Conservation (phyloP, 306 rosid species). For the Sindora glabra region DNA sequence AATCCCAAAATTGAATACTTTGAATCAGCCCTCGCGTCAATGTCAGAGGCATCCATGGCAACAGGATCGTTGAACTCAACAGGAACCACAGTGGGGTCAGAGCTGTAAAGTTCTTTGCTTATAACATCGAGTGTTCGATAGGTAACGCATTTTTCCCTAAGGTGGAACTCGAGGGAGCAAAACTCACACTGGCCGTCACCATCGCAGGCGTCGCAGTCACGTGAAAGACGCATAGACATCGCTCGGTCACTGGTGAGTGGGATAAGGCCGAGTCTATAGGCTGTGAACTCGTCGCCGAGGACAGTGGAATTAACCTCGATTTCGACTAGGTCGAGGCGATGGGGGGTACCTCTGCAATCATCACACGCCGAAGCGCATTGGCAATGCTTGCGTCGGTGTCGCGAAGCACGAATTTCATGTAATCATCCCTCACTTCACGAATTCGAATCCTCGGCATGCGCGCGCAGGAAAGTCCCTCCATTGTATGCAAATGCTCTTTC, state of each 20-base stretch:
- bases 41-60: no score
- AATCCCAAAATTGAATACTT: no score
- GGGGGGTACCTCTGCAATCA: constrained; percentile 62
- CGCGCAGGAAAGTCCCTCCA: constrained; percentile 47
- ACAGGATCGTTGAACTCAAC: background rate
- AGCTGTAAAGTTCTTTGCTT: constrained; percentile 44
- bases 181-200: constrained; percentile 60
- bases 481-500: no score
- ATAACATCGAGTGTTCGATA: constrained; percentile 54
- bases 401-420: constrained; percentile 46
- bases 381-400: constrained; percentile 58
- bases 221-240: constrained; percentile 61
- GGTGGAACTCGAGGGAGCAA: constrained; percentile 57
- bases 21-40: no score
- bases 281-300: constrained; percentile 54
- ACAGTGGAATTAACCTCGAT: constrained; percentile 57
- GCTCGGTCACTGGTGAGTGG: constrained; percentile 52
- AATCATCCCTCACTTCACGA: constrained; percentile 47
- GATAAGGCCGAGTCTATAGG: constrained; percentile 51
- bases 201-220: constrained; percentile 59
- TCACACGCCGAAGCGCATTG: constrained; percentile 57
- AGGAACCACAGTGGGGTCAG: constrained; percentile 45
- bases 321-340: constrained; percentile 55
- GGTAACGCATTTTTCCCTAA: constrained; percentile 38
- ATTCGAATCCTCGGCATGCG: constrained; percentile 49